Conservation (phyloP, 148 eudicot genomes). For the Silene uniflora region DNA sequence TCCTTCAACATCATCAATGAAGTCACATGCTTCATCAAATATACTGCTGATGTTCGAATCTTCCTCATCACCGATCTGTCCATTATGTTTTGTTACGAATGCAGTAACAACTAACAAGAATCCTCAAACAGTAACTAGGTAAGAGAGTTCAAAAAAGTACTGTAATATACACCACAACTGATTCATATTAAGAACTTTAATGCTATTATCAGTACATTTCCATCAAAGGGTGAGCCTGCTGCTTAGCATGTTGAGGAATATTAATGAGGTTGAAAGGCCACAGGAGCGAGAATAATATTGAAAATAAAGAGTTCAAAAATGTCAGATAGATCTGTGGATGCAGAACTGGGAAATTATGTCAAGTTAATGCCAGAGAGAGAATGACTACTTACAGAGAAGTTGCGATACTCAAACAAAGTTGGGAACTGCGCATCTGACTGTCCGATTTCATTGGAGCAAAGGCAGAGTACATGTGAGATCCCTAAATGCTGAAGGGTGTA, state of each 20-base stretch:
- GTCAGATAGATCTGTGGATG: too few species aligned
- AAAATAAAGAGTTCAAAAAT: too few species aligned
- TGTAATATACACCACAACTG: too few species aligned
- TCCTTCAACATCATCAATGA: constrained; percentile 64
- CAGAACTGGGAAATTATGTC: neutral
- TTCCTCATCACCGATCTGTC: constrained; percentile 82
- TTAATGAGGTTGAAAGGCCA: neutral
- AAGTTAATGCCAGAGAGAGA: neutral
- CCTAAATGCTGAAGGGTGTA: constrained; percentile 85
- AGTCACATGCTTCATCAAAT: constrained; percentile 80
- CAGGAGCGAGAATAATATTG: neutral
- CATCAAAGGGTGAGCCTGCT: neutral
- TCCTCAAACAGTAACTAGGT: neutral
- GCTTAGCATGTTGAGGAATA: neutral
- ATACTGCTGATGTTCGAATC: constrained; percentile 73
- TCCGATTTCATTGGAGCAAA: constrained; percentile 96
- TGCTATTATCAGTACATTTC: neutral
- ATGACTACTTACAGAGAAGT: constrained; percentile 64
- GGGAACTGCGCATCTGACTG: constrained; percentile 91
- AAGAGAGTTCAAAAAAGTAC: too few species aligned
- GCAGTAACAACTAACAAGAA: neutral
- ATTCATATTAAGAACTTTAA: neutral
- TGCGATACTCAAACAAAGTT: constrained; percentile 60
- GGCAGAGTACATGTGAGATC: constrained; percentile 81
- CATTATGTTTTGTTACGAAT: neutral